Conservation (phyloP, 2,329 filamentous ascomycete genomes). For the Pyricularia pennisetigena region DNA sequence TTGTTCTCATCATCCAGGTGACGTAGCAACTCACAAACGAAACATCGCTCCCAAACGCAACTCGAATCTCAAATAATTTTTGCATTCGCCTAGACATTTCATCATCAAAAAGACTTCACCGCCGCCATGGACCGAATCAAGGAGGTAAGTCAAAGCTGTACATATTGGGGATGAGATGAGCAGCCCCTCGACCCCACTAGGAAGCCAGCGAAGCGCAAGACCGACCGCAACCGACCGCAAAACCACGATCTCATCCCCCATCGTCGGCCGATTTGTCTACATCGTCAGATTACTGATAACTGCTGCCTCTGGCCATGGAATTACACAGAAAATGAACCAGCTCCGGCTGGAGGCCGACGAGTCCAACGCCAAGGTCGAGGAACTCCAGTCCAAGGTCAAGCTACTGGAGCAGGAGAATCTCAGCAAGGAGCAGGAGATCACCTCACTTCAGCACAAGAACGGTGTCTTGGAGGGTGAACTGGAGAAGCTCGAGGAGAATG, state of each 20-base stretch:
- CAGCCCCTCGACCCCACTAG: slow-evolving; percentile 5
- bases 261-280: background rate
- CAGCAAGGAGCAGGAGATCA: slow-evolving; percentile 96
- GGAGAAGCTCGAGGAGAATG: slow-evolving; percentile 77
- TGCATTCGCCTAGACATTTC: background rate
- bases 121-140: slow-evolving; percentile 76
- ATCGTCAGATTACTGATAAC: background rate
- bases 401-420: slow-evolving; percentile 88
- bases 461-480: slow-evolving; percentile 80
- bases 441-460: slow-evolving; percentile 92
- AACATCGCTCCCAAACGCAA: background rate
- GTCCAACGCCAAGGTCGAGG: slow-evolving; percentile 69
- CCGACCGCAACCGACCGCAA: background rate
- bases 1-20: background rate
- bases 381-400: slow-evolving; percentile 81
- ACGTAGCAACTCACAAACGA: background rate
- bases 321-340: slow-evolving; percentile 75
- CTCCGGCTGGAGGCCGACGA: slow-evolving; percentile 93
- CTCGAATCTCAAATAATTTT: background rate
- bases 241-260: background rate
- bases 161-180: slow-evolving; percentile 1
- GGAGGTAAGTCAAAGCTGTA: slow-evolving; percentile 53
- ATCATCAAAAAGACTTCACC: slow-evolving; percentile 1
- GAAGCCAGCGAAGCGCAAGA: background rate
- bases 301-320: background rate